Conservation (phyloP, 352 stramenopile species). For the Pythium dissotocum region DNA sequence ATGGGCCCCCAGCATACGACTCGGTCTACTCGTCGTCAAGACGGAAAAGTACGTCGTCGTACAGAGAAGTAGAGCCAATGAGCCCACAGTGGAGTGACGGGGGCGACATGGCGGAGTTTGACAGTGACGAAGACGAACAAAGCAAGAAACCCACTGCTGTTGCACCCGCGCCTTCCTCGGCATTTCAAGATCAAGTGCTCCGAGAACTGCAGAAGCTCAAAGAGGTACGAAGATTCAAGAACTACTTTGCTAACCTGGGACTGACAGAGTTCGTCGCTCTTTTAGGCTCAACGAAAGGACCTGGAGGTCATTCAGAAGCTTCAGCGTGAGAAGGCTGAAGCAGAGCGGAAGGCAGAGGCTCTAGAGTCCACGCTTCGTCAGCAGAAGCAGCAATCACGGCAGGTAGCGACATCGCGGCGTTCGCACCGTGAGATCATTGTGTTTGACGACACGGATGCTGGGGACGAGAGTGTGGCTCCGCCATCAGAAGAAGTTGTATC, state of each 20-base stretch:
- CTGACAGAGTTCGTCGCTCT: no score
- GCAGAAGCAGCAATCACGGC: neutral
- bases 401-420: neutral
- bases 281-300: slow-evolving; percentile 41
- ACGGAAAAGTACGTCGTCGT: neutral
- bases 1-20: slow-evolving; percentile 14
- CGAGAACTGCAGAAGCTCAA: slow-evolving; percentile 55
- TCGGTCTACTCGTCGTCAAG: neutral
- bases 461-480: slow-evolving; percentile 24
- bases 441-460: slow-evolving; percentile 21
- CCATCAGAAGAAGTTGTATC: slow-evolving; percentile 1
- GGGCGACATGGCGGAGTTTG: slow-evolving; percentile 1
- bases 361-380: slow-evolving; percentile 31
- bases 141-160: neutral
- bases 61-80: neutral
- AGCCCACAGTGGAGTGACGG: slow-evolving; percentile 18
- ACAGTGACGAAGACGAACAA: neutral
- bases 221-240: slow-evolving; percentile 24
- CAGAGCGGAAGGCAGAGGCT: slow-evolving; percentile 34
- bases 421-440: neutral
- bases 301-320: slow-evolving; percentile 38
- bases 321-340: slow-evolving; percentile 36
- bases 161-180: neutral
- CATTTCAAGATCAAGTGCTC: slow-evolving; percentile 51
- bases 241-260: no score